Base-by-base conservation (phyloP, 2,329 filamentous ascomycete genomes). In the Ophioceras dolichostomum region DNA sequence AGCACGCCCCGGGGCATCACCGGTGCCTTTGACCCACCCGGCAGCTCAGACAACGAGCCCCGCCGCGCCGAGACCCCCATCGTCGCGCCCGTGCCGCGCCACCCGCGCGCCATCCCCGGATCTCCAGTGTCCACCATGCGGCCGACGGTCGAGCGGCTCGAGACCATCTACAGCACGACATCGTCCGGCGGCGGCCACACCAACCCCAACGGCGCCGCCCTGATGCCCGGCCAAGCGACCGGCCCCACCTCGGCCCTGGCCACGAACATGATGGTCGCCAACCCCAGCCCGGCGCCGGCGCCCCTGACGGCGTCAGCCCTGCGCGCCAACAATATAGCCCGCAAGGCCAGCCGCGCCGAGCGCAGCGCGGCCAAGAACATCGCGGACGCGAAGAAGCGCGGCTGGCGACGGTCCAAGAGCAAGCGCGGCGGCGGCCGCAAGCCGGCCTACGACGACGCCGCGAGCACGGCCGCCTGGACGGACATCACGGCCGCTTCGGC, bases 321-420 rank as follows among this genome's bases (percentile, higher is more conserved):
- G 45, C 61, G 41, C 24, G 59, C 58, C 31, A 52, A 61, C 1
- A 63, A 61, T 30, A 52, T 74, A 5, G 62, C 53, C 39, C 58
- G 70, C 24, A 63, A 61, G 19, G 61, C 61, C 27, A 76, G 72
- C 47, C 65, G 74, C 29, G 73, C 73, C 2, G 70, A 73, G 49
- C 61, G 72, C 20, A 75, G 73, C 39, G 74, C 74, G 5, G 66
- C 72, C 9, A 76, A 71, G 55, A 79, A 79, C 45, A 71, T 79
- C 20, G 63, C 68, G 14, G 73, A 78, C 42, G 74, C 74, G 2
- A 73, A 68, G 56, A 65, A 63, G 46, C 64, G 62, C 22, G 73
- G 74, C 1, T 79, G 74, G 40, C 55, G 59, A 24, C 55, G 62
- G 34, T 50, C 48, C 36, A 58, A 56, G 42, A 57, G 55, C 36